Evolutionary conservation across 352 stramenopile species (phyloP), one percentile per base, ranked within the genome.

Genomic region (Blastocystis sp.): DNA sequence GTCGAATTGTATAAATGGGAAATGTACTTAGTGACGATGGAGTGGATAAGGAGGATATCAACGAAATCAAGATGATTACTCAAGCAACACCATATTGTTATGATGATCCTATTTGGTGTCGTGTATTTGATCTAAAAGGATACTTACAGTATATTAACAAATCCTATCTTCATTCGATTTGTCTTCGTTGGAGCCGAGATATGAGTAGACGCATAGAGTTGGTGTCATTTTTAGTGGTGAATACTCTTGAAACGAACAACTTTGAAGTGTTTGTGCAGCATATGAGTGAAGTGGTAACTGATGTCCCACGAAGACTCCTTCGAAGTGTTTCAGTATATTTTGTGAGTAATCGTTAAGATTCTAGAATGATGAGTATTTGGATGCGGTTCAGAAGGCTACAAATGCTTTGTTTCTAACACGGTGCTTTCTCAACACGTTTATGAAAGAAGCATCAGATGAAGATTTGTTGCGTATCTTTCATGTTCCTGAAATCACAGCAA

Each of bases 321-420:
- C 42, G 49, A 21, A 42, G 9, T 78, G 66, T 78, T 78, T 78
- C 66, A n/a, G 66, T 78, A 56, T 11, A 59, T 11, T n/a, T 32
- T 29, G 12, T n/a, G n/a, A 11, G 29, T 29, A 16, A 27, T 9
- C 49, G 1, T 78, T 11, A 58, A 42, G 21, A n/a, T 11, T n/a
- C n/a, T 78, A 78, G 66, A 78, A 78, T 49, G 66, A 78, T 78
- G 66, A 78, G 27, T 78, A 78, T 58, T 49, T 78, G 66, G 66
- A 78, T 39, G 27, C 32, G 11, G 66, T 78, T 21, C 66, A 78
- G 21, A 78, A 78, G 42, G 66, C 66, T 32, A 78, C 66, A 7
- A 78, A 78, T 56, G 66, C 66, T 21, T 39, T 78, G 16, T 78
- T 78, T 58, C 66, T 78, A 29, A 57, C 66, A 16, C 66, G 66